Evolutionary conservation across 177 flowering plant genomes (phyloP).

Genomic region (Vitis hybrid): DNA sequence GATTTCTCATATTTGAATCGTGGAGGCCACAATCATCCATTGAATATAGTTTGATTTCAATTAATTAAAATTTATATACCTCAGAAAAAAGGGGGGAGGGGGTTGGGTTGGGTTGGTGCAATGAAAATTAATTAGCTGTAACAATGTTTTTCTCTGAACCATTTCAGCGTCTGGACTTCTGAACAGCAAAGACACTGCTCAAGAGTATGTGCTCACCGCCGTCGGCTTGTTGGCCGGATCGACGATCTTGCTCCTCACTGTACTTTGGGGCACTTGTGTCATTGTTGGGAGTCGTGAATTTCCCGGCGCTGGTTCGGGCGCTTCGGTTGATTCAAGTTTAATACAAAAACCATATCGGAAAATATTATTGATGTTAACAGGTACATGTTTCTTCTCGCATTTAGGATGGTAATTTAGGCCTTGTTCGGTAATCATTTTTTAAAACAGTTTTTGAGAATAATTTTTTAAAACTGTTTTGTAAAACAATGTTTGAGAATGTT

Average conservation of each 20-base stretch:
- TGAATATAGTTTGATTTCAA: not conserved
- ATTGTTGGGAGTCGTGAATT: conserved; percentile 17
- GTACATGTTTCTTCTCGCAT: not conserved
- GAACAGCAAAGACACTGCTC: conserved; percentile 21
- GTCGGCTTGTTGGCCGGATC: conserved; percentile 39
- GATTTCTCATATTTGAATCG: not conserved
- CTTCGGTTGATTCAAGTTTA: not conserved
- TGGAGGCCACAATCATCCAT: not conserved
- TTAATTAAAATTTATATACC: not conserved
- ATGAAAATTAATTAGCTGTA: not conserved
- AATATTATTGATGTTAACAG: not conserved
- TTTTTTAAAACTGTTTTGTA: fast-evolving
- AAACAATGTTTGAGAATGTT: too few species aligned
- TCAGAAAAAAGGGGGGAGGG: too few species aligned
- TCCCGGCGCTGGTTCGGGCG: not conserved
- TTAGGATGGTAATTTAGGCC: too few species aligned
- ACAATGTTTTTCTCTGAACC: not conserved
- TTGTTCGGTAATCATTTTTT: too few species aligned
- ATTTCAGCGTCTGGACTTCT: conserved; percentile 31
- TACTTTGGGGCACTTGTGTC: conserved; percentile 38
- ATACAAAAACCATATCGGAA: not conserved
- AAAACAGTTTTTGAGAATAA: not conserved
- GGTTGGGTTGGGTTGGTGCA: not conserved
- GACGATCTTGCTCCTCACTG: conserved; percentile 27
- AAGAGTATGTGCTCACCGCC: conserved; percentile 23